A percentile compares a stretch with the other conserved stretches of the same genome.
Conservation (phyloP, 495 filamentous ascomycete species). For the Aspergillus homomorphus region DNA sequence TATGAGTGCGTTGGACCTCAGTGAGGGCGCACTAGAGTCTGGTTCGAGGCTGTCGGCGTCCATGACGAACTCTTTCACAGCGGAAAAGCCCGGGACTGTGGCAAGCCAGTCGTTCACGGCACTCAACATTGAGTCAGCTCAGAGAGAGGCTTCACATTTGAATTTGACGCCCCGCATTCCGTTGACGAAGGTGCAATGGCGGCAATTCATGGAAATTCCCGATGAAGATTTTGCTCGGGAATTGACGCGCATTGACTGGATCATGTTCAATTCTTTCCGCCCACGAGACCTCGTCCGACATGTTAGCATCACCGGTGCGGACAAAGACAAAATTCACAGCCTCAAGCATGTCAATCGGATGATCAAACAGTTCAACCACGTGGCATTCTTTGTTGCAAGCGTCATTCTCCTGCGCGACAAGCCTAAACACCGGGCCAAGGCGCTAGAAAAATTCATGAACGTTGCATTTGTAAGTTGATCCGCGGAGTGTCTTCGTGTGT, state of each 20-base stretch:
- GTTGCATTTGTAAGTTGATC: constrained; percentile 56
- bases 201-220: constrained; percentile 72
- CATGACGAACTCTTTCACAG: constrained; percentile 39
- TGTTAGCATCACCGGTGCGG: constrained; percentile 68
- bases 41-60: constrained; percentile 42
- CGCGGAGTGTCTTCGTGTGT: background rate
- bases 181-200: constrained; percentile 77
- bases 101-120: constrained; percentile 46
- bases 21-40: constrained; percentile 38
- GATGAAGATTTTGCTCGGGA: constrained; percentile 86
- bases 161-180: constrained; percentile 56
- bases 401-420: constrained; percentile 93
- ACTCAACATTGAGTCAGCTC: constrained; percentile 65
- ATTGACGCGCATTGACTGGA: constrained; percentile 93
- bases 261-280: constrained; percentile 95
- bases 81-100: constrained; percentile 38
- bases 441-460: constrained; percentile 91
- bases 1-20: constrained; percentile 43
- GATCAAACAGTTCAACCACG: constrained; percentile 93
- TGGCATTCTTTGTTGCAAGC: constrained; percentile 87
- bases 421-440: constrained; percentile 86
- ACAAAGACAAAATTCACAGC: constrained; percentile 73
- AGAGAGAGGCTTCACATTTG: constrained; percentile 65
- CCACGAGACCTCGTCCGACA: constrained; percentile 90
- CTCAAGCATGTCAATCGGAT: constrained; percentile 86